These are phyloP conservation scores for Stipa capillata DNA, from an alignment of 176 grass and related monocot genomes.

Conservation along the genomic window DNA sequence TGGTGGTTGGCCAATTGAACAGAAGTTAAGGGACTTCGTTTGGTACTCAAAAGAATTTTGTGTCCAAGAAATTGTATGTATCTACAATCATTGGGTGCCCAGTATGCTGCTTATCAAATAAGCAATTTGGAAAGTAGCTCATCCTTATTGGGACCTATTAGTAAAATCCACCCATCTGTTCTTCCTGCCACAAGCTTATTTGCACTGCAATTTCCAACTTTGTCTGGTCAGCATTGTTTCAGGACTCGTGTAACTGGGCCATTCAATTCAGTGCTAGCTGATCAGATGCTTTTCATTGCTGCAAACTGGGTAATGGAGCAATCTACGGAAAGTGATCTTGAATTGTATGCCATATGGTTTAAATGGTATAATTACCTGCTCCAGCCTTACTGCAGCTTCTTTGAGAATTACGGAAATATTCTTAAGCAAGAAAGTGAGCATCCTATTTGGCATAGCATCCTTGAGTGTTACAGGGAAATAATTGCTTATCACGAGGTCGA, in stretches of 20 bases:
- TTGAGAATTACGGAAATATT: constrained; percentile 40
- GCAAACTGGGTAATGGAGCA: constrained; percentile 90
- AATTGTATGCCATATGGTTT: constrained; percentile 54
- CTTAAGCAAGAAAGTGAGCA: constrained; percentile 47
- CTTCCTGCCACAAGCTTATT: constrained; percentile 35
- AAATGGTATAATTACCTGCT: constrained; percentile 51
- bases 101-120: constrained; percentile 65
- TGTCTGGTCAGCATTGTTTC: constrained; percentile 8
- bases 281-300: constrained; percentile 83
- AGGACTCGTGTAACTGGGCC: not conserved
- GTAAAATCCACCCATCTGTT: constrained; percentile 29
- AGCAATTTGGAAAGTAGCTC: constrained; percentile 18
- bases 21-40: constrained; percentile 54
- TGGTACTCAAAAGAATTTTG: constrained; percentile 86
- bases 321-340: constrained; percentile 54
- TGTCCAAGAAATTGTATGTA: constrained; percentile 68
- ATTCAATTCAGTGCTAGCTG: constrained; percentile 52
- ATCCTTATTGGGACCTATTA: not conserved
- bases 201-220: constrained; percentile 43
- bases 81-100: constrained; percentile 60
- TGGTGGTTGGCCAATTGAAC: constrained; percentile 75
- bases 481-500: constrained; percentile 54
- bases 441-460: constrained; percentile 74
- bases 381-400: constrained; percentile 65
- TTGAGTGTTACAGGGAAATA: constrained; percentile 43